Evolutionary conservation across 2,329 filamentous ascomycete species (phyloP).

Genomic region (Colletotrichum filicis): DNA sequence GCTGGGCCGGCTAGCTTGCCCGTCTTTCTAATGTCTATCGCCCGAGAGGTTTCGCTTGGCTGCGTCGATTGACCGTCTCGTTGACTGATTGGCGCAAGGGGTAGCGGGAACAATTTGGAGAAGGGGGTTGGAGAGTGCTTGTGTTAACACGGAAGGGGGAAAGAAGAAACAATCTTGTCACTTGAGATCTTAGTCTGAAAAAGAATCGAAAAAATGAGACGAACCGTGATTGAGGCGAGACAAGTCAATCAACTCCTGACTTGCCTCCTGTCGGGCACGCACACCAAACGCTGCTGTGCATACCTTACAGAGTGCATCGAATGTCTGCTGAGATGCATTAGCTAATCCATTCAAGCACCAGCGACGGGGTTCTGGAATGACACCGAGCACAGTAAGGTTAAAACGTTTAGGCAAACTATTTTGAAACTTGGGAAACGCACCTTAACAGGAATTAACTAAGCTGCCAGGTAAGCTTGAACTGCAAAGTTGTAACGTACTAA

Average conservation of each 20-base stretch:
- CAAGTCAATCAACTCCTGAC: slow-evolving; percentile 31
- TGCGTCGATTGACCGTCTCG: not conserved
- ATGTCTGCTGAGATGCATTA: not conserved
- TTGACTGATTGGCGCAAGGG: slow-evolving; percentile 1
- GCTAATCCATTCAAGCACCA: not conserved
- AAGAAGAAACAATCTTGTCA: not conserved
- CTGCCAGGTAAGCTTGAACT: slow-evolving; percentile 23
- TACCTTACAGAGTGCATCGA: not conserved
- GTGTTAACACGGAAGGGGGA: not conserved
- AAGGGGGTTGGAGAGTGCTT: not conserved
- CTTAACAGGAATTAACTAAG: not conserved
- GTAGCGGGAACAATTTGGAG: slow-evolving; percentile 3
- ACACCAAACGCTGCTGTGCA: not conserved
- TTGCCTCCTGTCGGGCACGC: slow-evolving; percentile 8
- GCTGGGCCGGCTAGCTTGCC: too few relatives aligned
- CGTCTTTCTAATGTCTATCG: too few relatives aligned
- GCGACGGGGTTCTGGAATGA: not conserved
- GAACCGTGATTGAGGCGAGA: slow-evolving; percentile 23
- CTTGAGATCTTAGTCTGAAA: not conserved
- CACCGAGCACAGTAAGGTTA: slow-evolving; percentile 6
- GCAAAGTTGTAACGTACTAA: not conserved
- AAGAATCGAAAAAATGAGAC: not conserved
- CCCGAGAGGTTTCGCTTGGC: too few relatives aligned
- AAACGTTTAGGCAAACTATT: not conserved
- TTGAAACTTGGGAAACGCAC: not conserved